These are phyloP conservation scores for Ophiostoma perfectum DNA, from an alignment of 2,329 filamentous ascomycete species.

Conservation along the genomic window DNA sequence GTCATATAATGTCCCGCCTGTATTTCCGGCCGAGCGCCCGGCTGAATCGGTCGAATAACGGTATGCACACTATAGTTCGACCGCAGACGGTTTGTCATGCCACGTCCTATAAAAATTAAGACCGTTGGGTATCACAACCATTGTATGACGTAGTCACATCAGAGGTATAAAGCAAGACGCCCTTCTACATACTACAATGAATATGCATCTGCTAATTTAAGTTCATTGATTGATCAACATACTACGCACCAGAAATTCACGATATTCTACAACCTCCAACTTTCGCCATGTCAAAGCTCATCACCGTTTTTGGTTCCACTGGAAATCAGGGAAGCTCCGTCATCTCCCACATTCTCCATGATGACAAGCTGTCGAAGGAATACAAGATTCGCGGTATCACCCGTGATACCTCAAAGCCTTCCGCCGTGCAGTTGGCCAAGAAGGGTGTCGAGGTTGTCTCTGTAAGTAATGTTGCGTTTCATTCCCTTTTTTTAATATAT, in stretches of 20 bases:
- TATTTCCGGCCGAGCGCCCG: neutral
- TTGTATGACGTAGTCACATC: no score
- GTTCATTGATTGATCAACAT: no score
- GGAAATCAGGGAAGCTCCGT: neutral
- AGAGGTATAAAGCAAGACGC: no score
- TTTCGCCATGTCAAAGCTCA: neutral
- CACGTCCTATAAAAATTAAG: neutral
- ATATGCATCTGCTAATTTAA: neutral
- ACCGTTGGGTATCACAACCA: no score
- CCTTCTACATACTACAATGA: no score
- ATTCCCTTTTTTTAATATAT: no score
- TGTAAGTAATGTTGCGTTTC: neutral
- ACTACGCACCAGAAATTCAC: neutral
- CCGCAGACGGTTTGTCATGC: neutral
- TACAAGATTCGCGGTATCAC: neutral
- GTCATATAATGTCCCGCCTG: neutral
- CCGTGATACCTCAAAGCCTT: neutral
- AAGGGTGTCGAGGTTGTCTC: conserved; percentile 1
- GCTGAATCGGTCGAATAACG: neutral
- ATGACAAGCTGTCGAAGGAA: neutral
- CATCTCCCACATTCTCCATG: neutral
- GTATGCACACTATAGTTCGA: neutral
- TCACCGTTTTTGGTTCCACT: neutral
- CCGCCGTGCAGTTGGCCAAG: neutral
- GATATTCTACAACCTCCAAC: neutral